phyloP scores from a whole-genome alignment of 1,284 basidiomycete genomes.

The Dichomitus squalens region DNA sequence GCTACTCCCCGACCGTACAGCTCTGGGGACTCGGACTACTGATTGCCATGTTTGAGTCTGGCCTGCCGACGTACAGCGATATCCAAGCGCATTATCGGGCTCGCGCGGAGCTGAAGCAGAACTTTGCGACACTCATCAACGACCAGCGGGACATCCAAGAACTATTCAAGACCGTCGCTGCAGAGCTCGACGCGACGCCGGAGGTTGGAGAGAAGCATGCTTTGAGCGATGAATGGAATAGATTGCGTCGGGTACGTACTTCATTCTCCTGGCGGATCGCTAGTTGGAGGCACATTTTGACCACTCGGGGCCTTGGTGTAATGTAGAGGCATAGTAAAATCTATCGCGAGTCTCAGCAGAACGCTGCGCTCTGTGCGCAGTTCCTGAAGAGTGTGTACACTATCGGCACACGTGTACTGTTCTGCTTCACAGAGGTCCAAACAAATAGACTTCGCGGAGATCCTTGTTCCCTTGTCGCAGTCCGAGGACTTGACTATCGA shows the following conservation, averaged over 20 bases:
- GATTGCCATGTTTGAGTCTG: slow-evolving; percentile 6
- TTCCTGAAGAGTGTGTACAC: slow-evolving; percentile 29
- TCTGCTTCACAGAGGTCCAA: not conserved
- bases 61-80: slow-evolving; percentile 20
- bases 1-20: no score
- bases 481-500: slow-evolving; percentile 24
- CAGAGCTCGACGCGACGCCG: slow-evolving; percentile 29
- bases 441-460: slow-evolving; percentile 28
- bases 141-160: slow-evolving; percentile 33
- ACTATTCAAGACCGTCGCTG: slow-evolving; percentile 30
- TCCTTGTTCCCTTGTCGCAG: slow-evolving; percentile 31
- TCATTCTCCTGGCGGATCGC: not conserved
- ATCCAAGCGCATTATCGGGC: slow-evolving; percentile 19
- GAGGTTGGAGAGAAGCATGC: slow-evolving; percentile 29
- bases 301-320: not conserved
- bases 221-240: slow-evolving; percentile 28
- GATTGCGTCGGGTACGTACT: slow-evolving; percentile 26
- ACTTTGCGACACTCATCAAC: slow-evolving; percentile 27
- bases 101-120: slow-evolving; percentile 22
- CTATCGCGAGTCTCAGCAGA: slow-evolving; percentile 33
- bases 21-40: no score
- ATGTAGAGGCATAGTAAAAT: slow-evolving; percentile 26
- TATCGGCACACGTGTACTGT: not conserved
- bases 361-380: slow-evolving; percentile 32
- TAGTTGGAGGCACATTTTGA: not conserved